Evolutionary conservation across 2,329 filamentous ascomycete species (phyloP).

Genomic region (Lecanoromycetidae sp.): DNA sequence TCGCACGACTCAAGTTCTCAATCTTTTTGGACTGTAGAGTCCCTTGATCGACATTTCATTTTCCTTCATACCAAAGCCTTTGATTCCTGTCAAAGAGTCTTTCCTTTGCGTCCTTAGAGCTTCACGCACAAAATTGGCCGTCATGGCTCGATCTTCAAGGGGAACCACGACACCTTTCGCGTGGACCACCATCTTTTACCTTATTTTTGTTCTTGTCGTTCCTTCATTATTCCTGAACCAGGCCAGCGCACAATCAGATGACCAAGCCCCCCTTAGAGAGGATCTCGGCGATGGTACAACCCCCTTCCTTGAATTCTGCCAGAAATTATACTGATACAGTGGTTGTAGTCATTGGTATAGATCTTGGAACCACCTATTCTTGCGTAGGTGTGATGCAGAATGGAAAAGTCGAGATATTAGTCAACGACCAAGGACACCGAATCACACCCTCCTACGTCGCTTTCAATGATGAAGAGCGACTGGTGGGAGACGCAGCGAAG

Average conservation of each 20-base stretch:
- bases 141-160: constrained; percentile 48
- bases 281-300: constrained; percentile 59
- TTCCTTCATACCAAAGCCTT: no score
- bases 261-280: constrained; percentile 53
- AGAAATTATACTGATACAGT: constrained; percentile 14
- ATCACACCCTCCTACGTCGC: constrained; percentile 92
- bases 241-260: constrained; percentile 50
- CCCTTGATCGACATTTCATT: no score
- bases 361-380: constrained; percentile 76
- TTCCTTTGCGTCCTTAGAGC: no score
- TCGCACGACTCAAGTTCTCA: no score
- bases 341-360: constrained; percentile 73
- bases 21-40: no score
- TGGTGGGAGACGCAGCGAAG: constrained; percentile 96
- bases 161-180: constrained; percentile 59
- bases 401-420: constrained; percentile 88
- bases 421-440: constrained; percentile 94
- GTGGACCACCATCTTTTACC: constrained; percentile 84
- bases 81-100: no score
- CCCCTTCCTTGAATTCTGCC: neutral
- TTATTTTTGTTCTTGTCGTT: constrained; percentile 73
- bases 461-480: constrained; percentile 91
- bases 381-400: constrained; percentile 95
- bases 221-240: constrained; percentile 73
- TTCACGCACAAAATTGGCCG: constrained; percentile 22